A percentile compares a stretch with the other conserved stretches of the same genome.
phyloP scores from a whole-genome alignment of 305 asterid genomes.

The Rubia occidens region DNA sequence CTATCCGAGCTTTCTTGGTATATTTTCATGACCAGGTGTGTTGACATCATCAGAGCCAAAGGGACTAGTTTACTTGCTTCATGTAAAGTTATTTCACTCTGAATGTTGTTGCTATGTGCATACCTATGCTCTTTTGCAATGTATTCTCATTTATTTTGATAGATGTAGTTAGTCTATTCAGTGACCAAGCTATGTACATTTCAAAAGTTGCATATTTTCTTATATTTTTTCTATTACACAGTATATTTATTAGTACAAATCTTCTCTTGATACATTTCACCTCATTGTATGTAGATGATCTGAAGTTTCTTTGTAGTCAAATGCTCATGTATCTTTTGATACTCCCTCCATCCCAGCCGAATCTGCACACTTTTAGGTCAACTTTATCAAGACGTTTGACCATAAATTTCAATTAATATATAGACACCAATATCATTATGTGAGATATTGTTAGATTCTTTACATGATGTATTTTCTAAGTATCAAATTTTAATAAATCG shows the following conservation, averaged over 20 bases:
- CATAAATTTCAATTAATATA: no score
- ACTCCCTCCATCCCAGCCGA: no score
- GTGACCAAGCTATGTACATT: neutral
- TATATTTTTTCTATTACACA: neutral
- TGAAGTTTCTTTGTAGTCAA: neutral
- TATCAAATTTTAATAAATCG: no score
- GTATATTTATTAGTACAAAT: neutral
- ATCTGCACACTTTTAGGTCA: no score
- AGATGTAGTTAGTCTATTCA: neutral
- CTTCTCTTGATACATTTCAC: neutral
- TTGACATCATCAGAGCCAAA: conserved; percentile 8
- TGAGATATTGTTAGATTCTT: no score
- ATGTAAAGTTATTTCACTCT: neutral
- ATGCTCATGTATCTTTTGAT: conserved; percentile 1
- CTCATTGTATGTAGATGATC: neutral
- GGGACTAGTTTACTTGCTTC: neutral
- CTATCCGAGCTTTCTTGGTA: conserved; percentile 85
- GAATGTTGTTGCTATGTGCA: neutral
- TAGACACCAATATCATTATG: no score
- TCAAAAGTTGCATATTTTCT: neutral
- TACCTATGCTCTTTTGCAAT: neutral
- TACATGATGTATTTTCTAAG: no score
- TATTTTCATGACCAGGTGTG: conserved; percentile 94
- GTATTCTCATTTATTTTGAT: neutral
- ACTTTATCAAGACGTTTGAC: no score